phyloP scores from a whole-genome alignment of 1,284 basidiomycete genomes.

The Ganoderma sinense region DNA sequence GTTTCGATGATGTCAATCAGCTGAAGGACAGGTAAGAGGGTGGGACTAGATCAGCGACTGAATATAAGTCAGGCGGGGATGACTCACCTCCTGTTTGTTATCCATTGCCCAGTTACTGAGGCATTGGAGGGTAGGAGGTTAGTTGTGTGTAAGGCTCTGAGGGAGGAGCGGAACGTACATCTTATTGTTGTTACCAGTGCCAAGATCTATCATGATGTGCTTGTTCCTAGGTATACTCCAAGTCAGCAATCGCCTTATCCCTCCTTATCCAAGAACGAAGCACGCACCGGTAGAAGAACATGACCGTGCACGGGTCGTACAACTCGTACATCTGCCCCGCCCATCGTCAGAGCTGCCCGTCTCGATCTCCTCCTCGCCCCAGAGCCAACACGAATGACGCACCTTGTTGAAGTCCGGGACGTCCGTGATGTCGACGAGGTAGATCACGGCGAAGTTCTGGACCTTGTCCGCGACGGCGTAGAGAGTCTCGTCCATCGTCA shows the following conservation, averaged over 20 bases:
- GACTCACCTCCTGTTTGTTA: constrained; percentile 90
- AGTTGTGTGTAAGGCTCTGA: not conserved
- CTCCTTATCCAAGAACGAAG: not conserved
- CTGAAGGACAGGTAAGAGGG: constrained; percentile 47
- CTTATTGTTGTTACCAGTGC: constrained; percentile 99
- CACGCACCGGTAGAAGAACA: constrained; percentile 94
- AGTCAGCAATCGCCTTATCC: constrained; percentile 1
- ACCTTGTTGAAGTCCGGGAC: constrained; percentile 99
- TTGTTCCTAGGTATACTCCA: constrained; percentile 78
- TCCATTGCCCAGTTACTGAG: constrained; percentile 96
- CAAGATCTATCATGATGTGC: constrained; percentile 99
- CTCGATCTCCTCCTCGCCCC: not conserved
- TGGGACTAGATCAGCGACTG: not conserved
- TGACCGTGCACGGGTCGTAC: constrained; percentile 95
- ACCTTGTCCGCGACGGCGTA: constrained; percentile 94
- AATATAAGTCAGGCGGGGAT: not conserved
- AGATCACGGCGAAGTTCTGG: constrained; percentile 98
- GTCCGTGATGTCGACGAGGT: constrained; percentile 94
- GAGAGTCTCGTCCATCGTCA: constrained; percentile 99
- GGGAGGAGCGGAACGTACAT: constrained; percentile 66
- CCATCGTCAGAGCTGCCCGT: not conserved
- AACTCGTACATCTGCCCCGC: constrained; percentile 86
- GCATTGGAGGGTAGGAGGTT: constrained; percentile 11
- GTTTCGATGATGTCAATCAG: constrained; percentile 99
- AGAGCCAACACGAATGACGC: constrained; percentile 31